Evolutionary conservation across 352 stramenopile species (phyloP).

Genomic region (Blastocystis sp.): DNA sequence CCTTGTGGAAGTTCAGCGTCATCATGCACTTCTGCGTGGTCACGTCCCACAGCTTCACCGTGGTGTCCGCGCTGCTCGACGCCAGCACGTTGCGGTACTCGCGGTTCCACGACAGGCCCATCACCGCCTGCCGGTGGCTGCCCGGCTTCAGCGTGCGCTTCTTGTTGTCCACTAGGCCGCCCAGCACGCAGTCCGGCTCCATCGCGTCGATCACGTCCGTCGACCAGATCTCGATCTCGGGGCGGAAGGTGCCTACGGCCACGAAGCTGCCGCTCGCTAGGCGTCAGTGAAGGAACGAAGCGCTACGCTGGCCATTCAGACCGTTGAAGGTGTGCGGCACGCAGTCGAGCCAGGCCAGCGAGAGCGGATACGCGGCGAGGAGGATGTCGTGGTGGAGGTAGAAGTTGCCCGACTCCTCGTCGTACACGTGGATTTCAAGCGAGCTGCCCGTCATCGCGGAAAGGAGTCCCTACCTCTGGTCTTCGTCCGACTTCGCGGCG

Average conservation of each 20-base stretch:
- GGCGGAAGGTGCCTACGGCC: constrained; percentile 96
- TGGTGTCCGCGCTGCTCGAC: constrained; percentile 92
- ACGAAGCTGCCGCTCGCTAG: constrained; percentile 85
- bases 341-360: constrained; percentile 89
- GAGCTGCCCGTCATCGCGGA: constrained; percentile 76
- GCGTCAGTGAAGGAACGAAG: not conserved
- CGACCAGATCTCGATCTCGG: constrained; percentile 99
- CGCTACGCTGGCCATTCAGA: constrained; percentile 55
- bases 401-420: constrained; percentile 89
- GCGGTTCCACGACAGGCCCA: constrained; percentile 95
- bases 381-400: constrained; percentile 99
- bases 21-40: constrained; percentile 85
- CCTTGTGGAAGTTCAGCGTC: constrained; percentile 94
- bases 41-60: constrained; percentile 92
- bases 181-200: constrained; percentile 88
- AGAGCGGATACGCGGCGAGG: constrained; percentile 94
- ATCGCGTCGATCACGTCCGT: constrained; percentile 96
- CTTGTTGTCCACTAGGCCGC: constrained; percentile 82
- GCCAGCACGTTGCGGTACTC: constrained; percentile 87
- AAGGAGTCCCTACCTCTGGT: constrained; percentile 70
- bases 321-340: constrained; percentile 71
- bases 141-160: constrained; percentile 79
- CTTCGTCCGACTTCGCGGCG: constrained; percentile 82
- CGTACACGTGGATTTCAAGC: constrained; percentile 97
- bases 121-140: constrained; percentile 94